Evolutionary conservation across 1,139 yeast genomes (phyloP).

Genomic region (Sugiyamaella novakii): DNA sequence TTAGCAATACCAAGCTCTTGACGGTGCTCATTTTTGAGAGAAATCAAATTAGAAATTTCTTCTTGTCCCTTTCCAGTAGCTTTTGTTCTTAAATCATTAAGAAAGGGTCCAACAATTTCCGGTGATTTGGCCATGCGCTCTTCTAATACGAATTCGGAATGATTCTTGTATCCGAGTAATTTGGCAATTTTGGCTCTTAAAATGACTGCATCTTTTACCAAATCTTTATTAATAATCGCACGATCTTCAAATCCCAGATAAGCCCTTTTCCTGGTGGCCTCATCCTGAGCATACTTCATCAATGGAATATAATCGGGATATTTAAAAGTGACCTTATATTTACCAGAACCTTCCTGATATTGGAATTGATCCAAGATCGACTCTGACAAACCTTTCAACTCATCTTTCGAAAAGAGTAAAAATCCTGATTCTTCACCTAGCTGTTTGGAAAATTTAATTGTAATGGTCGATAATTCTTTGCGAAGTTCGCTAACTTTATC

Average conservation of each 20-base stretch:
- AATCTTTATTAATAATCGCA: slow-evolving; percentile 57
- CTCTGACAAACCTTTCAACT: slow-evolving; percentile 73
- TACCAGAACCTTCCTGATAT: slow-evolving; percentile 50
- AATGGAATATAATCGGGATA: slow-evolving; percentile 80
- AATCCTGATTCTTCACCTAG: slow-evolving; percentile 71
- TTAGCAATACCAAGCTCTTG: slow-evolving; percentile 47
- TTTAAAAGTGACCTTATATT: slow-evolving; percentile 71
- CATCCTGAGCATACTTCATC: slow-evolving; percentile 64
- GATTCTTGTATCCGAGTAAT: slow-evolving; percentile 64
- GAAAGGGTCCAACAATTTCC: slow-evolving; percentile 58
- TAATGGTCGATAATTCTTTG: slow-evolving; percentile 58
- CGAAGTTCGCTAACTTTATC: slow-evolving; percentile 59
- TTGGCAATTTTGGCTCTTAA: slow-evolving; percentile 64
- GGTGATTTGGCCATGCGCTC: slow-evolving; percentile 78
- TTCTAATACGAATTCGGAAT: slow-evolving; percentile 69
- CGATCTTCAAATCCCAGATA: slow-evolving; percentile 68
- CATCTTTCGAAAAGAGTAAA: slow-evolving; percentile 59
- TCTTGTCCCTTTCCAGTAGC: slow-evolving; percentile 59
- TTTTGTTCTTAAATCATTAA: slow-evolving; percentile 60
- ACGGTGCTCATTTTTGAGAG: slow-evolving; percentile 58
- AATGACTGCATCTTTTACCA: slow-evolving; percentile 61
- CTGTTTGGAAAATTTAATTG: slow-evolving; percentile 62
- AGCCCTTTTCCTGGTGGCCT: slow-evolving; percentile 66
- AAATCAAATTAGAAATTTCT: slow-evolving; percentile 54
- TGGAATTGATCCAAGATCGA: slow-evolving; percentile 62